Conservation (phyloP, 2,329 filamentous ascomycete genomes). For the Fusarium penzigii region DNA sequence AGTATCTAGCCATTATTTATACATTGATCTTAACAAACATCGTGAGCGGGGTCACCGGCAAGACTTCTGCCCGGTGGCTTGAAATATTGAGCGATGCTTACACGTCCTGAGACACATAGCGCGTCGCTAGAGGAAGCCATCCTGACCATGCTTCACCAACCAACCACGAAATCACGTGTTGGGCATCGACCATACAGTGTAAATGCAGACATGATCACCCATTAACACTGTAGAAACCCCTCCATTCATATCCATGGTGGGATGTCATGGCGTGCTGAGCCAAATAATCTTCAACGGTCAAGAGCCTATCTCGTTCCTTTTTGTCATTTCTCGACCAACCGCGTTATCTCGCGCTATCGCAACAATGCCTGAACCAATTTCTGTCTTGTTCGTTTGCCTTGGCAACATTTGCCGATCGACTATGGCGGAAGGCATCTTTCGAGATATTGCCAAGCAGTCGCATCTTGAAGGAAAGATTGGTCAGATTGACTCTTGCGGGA, state of each 20-base stretch:
- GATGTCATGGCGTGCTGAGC: conserved; percentile 24
- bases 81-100: conserved; percentile 12
- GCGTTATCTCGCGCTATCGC: background rate
- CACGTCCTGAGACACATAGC: conserved; percentile 21
- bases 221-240: conserved; percentile 17
- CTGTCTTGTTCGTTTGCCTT: conserved; percentile 91
- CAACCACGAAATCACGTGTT: conserved; percentile 25
- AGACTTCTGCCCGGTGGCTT: conserved; percentile 26
- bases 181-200: conserved; percentile 9
- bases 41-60: conserved; percentile 9
- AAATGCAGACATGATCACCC: background rate
- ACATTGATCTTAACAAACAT: background rate
- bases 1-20: too few species aligned
- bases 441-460: conserved; percentile 63
- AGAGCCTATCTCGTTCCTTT: too few species aligned
- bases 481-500: conserved; percentile 85
- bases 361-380: conserved; percentile 50
- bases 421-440: conserved; percentile 96
- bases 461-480: conserved; percentile 61
- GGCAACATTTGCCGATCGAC: conserved; percentile 95
- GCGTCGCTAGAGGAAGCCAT: conserved; percentile 16
- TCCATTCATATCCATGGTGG: conserved; percentile 26
- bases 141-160: conserved; percentile 8
- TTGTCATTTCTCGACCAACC: background rate
- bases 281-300: too few species aligned